A percentile compares a stretch with the other conserved stretches of the same genome.
Conservation (phyloP, 495 filamentous ascomycete genomes). For the Pseudotulostoma volvatum region DNA sequence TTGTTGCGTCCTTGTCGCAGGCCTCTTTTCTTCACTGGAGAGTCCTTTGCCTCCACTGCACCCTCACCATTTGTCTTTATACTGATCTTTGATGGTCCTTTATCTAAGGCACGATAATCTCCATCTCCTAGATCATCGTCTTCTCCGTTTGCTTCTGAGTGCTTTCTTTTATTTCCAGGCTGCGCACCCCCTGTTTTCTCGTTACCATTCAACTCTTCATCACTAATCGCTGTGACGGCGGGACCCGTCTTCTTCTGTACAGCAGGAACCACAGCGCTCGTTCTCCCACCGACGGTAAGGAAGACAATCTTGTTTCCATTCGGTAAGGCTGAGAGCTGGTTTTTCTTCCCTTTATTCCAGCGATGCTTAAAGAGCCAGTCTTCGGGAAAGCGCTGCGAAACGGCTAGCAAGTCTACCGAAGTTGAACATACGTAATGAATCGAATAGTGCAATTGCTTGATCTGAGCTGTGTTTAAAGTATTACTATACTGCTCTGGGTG, state of each 20-base stretch:
- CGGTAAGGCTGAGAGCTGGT: constrained; percentile 44
- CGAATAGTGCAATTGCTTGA: constrained; percentile 52
- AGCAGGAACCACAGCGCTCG: constrained; percentile 69
- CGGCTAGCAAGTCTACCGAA: constrained; percentile 63
- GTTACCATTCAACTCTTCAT: constrained; percentile 12
- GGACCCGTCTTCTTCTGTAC: constrained; percentile 69
- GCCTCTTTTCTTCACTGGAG: too few relatives aligned
- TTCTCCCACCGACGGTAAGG: constrained; percentile 74
- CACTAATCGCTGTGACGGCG: constrained; percentile 19
- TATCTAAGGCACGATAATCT: too few relatives aligned
- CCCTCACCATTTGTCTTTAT: too few relatives aligned
- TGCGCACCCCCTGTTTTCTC: constrained; percentile 3
- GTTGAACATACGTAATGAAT: constrained; percentile 64
- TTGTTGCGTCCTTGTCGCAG: too few relatives aligned
- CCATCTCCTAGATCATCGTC: too few relatives aligned
- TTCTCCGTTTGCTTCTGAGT: too few relatives aligned
- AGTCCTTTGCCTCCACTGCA: too few relatives aligned
- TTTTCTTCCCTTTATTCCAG: constrained; percentile 82
- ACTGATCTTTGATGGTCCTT: too few relatives aligned
- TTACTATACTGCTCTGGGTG: constrained; percentile 89
- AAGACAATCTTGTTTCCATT: constrained; percentile 72
- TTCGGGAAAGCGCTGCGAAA: constrained; percentile 68
- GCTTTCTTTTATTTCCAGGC: constrained; percentile 19
- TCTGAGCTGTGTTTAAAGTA: constrained; percentile 55
- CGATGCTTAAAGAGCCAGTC: constrained; percentile 86